Conservation (phyloP, 257 asterid genomes). For the Voacanga thouarsii region DNA sequence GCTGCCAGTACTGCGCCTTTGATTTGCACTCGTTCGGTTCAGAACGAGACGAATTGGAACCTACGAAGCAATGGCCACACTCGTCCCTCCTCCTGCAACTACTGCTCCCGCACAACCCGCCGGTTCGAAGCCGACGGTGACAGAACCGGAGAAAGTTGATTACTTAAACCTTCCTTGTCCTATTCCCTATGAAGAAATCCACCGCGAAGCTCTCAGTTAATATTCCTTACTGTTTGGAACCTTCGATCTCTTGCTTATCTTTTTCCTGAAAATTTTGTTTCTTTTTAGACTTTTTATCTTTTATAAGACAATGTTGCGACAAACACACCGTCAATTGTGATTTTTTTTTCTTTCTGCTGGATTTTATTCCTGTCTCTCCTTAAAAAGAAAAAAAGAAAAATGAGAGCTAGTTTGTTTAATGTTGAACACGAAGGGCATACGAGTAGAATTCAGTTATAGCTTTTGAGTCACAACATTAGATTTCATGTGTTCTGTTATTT, state of each 20-base stretch:
- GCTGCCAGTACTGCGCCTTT: background rate
- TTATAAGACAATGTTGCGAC: background rate
- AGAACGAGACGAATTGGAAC: background rate
- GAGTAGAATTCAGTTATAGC: background rate
- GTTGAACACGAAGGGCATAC: background rate
- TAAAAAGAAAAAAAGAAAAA: too few species aligned
- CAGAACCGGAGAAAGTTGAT: slow-evolving; percentile 56
- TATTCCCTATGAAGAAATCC: slow-evolving; percentile 90
- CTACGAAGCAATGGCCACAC: slow-evolving; percentile 53
- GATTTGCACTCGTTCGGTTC: slow-evolving; percentile 2
- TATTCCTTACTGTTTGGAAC: slow-evolving; percentile 15
- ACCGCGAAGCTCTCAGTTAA: slow-evolving; percentile 92
- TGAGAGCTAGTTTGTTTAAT: background rate
- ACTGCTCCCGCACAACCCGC: slow-evolving; percentile 30
- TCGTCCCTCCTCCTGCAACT: slow-evolving; percentile 41
- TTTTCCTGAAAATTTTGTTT: background rate
- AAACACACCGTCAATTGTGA: background rate
- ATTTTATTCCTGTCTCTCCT: background rate
- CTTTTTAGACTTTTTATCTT: background rate
- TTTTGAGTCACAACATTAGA: background rate
- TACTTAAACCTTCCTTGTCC: slow-evolving; percentile 85
- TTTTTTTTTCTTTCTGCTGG: background rate
- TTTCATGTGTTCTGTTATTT: background rate
- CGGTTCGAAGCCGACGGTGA: slow-evolving; percentile 36
- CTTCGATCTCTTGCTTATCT: background rate